Conservation (phyloP, 768 basidiomycete species). For the Cystobasidium ongulense region DNA sequence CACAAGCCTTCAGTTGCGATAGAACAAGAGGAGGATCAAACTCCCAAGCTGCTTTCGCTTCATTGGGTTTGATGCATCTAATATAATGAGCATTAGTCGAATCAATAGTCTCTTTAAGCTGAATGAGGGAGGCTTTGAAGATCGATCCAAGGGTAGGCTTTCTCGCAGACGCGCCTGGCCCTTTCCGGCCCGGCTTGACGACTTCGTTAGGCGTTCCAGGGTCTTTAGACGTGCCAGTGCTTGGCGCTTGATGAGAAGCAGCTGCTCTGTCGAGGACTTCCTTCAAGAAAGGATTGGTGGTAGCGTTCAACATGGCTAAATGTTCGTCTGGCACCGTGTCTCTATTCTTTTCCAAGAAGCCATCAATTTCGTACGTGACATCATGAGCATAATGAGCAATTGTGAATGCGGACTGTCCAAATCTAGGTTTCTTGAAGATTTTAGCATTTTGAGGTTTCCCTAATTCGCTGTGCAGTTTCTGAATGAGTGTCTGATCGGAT, state of each 20-base stretch:
- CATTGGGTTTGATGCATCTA: constrained; percentile 98
- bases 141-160: constrained; percentile 98
- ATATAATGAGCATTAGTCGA: constrained; percentile 99
- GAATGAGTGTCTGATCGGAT: constrained; percentile 81
- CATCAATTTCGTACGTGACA: constrained; percentile 96
- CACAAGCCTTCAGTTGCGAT: constrained; percentile 89
- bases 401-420: constrained; percentile 92
- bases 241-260: constrained; percentile 48
- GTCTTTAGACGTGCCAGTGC: constrained; percentile 59
- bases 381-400: constrained; percentile 97
- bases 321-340: constrained; percentile 99
- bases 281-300: constrained; percentile 85
- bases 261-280: constrained; percentile 72
- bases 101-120: constrained; percentile 92
- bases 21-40: constrained; percentile 92
- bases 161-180: constrained; percentile 49
- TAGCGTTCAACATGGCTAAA: constrained; percentile 71
- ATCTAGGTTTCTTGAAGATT: constrained; percentile 97
- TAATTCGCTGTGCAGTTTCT: constrained; percentile 80
- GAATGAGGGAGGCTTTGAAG: constrained; percentile 89
- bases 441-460: constrained; percentile 72
- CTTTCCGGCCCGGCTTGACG: constrained; percentile 55
- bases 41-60: constrained; percentile 91
- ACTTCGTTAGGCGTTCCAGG: constrained; percentile 59
- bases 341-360: constrained; percentile 96